phyloP scores from a whole-genome alignment of 495 filamentous ascomycete genomes.

The Penicillium pulvis region DNA sequence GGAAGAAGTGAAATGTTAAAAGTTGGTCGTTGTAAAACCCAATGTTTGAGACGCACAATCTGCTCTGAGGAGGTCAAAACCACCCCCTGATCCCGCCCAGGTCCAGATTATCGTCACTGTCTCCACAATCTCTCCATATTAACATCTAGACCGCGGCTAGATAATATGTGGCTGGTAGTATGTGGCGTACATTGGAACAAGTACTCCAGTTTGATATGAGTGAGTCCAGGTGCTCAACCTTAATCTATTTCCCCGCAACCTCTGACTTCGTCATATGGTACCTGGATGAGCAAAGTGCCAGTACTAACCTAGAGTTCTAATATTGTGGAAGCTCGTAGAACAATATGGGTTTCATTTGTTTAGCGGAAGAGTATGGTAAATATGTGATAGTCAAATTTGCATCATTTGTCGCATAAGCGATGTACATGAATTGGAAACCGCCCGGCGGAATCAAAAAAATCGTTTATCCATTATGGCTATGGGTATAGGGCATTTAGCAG shows the following conservation, averaged over 20 bases:
- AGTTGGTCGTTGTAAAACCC: neutral
- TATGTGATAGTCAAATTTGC: neutral
- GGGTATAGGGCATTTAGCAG: conserved; percentile 5
- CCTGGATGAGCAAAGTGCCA: neutral
- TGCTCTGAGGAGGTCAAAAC: neutral
- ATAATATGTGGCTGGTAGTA: neutral
- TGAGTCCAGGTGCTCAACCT: neutral
- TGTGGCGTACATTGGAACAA: neutral
- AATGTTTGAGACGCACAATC: neutral
- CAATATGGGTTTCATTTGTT: neutral
- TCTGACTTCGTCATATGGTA: neutral
- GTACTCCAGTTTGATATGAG: neutral
- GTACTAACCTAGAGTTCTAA: neutral
- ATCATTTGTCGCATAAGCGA: conserved; percentile 5
- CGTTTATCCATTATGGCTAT: neutral
- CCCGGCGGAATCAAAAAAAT: conserved; percentile 1
- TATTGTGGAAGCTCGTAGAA: neutral
- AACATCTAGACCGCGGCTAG: neutral
- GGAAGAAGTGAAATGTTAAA: no score
- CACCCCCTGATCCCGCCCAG: neutral
- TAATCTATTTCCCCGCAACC: neutral
- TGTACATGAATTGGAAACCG: conserved; percentile 3
- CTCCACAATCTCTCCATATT: neutral
- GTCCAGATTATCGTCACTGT: neutral
- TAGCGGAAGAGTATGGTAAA: neutral